Conservation (phyloP, 2,329 filamentous ascomycete genomes). For the Davidsoniella neocaledoniae region DNA sequence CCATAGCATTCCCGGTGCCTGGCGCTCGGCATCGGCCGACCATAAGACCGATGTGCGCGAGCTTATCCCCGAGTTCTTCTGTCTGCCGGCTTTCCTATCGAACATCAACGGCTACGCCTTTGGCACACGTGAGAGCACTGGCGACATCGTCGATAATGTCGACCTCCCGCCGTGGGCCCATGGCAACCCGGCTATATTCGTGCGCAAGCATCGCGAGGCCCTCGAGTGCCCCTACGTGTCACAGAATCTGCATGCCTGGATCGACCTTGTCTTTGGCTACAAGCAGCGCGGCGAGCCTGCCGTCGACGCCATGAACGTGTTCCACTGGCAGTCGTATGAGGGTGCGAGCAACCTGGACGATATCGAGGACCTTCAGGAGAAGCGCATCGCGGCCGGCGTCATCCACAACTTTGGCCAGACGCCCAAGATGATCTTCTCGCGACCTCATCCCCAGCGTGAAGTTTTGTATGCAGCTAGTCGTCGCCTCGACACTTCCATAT, state of each 20-base stretch:
- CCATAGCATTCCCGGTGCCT: conserved; percentile 79
- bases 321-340: conserved; percentile 88
- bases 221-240: conserved; percentile 88
- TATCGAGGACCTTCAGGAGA: conserved; percentile 75
- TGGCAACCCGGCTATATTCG: conserved; percentile 87
- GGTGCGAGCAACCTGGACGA: conserved; percentile 84
- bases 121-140: conserved; percentile 66
- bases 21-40: conserved; percentile 73
- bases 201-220: conserved; percentile 88
- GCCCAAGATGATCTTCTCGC: conserved; percentile 81
- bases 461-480: conserved; percentile 45
- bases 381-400: conserved; percentile 78
- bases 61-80: conserved; percentile 94
- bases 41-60: conserved; percentile 93
- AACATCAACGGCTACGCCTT: conserved; percentile 94
- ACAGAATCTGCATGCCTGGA: conserved; percentile 80
- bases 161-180: conserved; percentile 92
- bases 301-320: conserved; percentile 82
- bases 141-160: conserved; percentile 67
- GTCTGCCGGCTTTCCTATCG: conserved; percentile 82
- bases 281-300: conserved; percentile 91
- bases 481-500: conserved; percentile 56
- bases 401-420: conserved; percentile 99
- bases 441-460: conserved; percentile 63
- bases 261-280: conserved; percentile 83